Evolutionary conservation across 805 yeast genomes (phyloP), one percentile per base, ranked within the genome.

Genomic region (Priceomyces fermenticarens): DNA sequence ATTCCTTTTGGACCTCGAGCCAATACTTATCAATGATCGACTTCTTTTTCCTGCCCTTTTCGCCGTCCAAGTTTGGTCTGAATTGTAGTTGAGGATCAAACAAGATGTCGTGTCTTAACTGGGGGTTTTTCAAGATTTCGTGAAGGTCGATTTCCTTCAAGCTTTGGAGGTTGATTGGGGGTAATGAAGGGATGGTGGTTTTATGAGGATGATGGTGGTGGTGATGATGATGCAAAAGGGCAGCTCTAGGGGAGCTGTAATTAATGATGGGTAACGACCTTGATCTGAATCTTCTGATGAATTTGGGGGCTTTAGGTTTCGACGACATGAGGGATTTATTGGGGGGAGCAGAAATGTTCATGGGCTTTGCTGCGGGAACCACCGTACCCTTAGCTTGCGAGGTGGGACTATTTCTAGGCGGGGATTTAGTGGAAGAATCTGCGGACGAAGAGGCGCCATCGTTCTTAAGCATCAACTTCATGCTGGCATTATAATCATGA

Each of bases 11-110:
- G 29, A 90, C 80, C 48, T 85, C 85, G 27, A 67, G 66, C 97
- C 97, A 89, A 65, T 89, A 90, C 53, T 77, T 81, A 57, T 88
- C 95, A 36, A 88, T 83, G 33, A 83, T 72, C 42, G 74, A 62
- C 63, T 80, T 83, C 73, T 89, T 88, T 40, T 89, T 75, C 44
- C 81, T 75, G 20, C 95, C 96, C 38, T 96, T 71, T 63, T 90
- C 97, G 38, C 96, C 95, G 59, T 87, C 96, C 49, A 89, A 68
- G 55, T 88, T 87, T 23, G 95, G 95, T 58, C 97, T 77, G 62
- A 90, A 88, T 67, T 89, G 96, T 44, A 90, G 70, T 55, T 86
- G 87, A 12, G 97, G 95, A 65, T 90, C 97, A 58, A 90, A 90
- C 10, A 88, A 73, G 40, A 91, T 87, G 60, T 91, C 98, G 62